A percentile compares a stretch with the other conserved stretches of the same genome.
phyloP scores from a whole-genome alignment of 768 basidiomycete species.

The Mycena kentingensis region DNA sequence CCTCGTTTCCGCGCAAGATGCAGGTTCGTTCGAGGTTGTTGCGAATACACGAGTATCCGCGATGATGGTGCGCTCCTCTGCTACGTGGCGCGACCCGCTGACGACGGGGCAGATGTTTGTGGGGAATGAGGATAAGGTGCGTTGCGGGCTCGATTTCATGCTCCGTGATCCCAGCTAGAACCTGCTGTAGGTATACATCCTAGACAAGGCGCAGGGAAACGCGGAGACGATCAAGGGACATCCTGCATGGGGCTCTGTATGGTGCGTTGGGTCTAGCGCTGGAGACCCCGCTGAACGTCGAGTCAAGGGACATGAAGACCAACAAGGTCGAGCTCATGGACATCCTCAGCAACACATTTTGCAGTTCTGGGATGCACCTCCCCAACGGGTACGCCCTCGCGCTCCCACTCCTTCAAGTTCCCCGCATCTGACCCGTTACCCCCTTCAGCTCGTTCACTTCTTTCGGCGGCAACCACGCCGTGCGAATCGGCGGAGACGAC shows the following conservation, averaged over 20 bases:
- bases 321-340: constrained; percentile 71
- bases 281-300: neutral
- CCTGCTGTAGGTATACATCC: too few relatives aligned
- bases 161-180: too few relatives aligned
- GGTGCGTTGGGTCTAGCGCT: constrained; percentile 38
- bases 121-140: constrained; percentile 76
- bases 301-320: constrained; percentile 61
- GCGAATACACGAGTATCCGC: constrained; percentile 29
- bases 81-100: neutral
- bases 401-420: neutral
- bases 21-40: constrained; percentile 46
- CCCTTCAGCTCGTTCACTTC: constrained; percentile 55
- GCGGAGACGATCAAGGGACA: constrained; percentile 58
- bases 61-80: constrained; percentile 4
- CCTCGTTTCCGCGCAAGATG: too few relatives aligned
- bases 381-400: constrained; percentile 52
- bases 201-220: constrained; percentile 82
- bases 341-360: constrained; percentile 73
- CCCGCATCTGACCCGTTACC: neutral
- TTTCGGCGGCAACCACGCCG: constrained; percentile 77
- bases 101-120: constrained; percentile 64
- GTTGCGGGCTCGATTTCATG: too few relatives aligned
- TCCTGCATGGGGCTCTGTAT: constrained; percentile 75
- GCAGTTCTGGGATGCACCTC: constrained; percentile 50
- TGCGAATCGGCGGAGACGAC: constrained; percentile 55